Conservation (phyloP, 2,329 filamentous ascomycete species). For the Malbranchea cinnamomea region DNA sequence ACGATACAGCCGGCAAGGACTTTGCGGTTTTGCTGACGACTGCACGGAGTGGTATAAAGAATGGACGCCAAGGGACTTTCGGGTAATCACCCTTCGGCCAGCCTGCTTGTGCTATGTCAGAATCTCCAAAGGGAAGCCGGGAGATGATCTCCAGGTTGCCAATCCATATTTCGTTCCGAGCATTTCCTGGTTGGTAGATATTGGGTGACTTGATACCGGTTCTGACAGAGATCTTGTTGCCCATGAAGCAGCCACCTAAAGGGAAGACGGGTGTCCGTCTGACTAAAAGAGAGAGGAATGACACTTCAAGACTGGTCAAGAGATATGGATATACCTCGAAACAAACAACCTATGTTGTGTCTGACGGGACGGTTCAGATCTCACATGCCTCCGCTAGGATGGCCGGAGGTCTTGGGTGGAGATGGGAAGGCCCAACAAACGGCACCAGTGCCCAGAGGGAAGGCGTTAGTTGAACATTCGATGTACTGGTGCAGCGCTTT, state of each 20-base stretch:
- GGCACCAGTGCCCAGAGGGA: too few relatives aligned
- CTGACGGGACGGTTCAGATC: too few relatives aligned
- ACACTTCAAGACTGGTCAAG: too few relatives aligned
- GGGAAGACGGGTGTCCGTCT: conserved; percentile 1
- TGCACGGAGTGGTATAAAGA: conserved; percentile 21
- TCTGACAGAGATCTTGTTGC: conserved; percentile 21
- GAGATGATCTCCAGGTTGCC: conserved; percentile 24
- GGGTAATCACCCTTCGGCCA: conserved; percentile 20
- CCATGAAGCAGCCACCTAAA: conserved; percentile 22
- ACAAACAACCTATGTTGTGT: too few relatives aligned
- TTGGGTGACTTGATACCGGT: conserved; percentile 21
- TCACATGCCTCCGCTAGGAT: too few relatives aligned
- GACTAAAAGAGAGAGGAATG: too few relatives aligned
- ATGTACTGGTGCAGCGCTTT: too few relatives aligned
- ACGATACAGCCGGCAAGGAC: conserved; percentile 2
- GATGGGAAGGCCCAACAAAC: too few relatives aligned
- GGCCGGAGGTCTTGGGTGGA: too few relatives aligned
- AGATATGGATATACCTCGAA: not conserved
- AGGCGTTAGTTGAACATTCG: too few relatives aligned
- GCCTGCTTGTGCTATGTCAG: conserved; percentile 22
- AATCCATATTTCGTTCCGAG: conserved; percentile 24
- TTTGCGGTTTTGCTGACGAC: conserved; percentile 3
- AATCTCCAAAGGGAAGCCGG: conserved; percentile 24
- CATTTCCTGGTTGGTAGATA: conserved; percentile 22
- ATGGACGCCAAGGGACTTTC: conserved; percentile 27